Conservation (phyloP, 257 asterid genomes). For the Capsicum pubescens region DNA sequence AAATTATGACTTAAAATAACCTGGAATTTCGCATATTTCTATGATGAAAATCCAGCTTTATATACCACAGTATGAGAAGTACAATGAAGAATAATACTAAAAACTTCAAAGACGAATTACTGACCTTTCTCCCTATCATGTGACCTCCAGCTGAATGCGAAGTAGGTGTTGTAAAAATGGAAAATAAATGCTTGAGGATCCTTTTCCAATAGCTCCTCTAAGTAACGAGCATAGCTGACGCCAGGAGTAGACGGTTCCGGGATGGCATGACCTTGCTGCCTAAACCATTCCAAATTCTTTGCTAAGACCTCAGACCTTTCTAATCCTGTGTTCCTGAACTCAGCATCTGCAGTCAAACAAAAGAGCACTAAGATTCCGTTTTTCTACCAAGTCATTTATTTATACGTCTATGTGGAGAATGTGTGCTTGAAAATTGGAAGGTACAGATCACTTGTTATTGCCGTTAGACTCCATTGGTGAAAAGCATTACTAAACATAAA, state of each 20-base stretch:
- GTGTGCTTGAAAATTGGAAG: background rate
- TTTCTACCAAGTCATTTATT: background rate
- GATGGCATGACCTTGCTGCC: conserved; percentile 69
- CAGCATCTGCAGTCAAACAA: conserved; percentile 62
- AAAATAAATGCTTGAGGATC: conserved; percentile 92
- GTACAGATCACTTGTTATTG: background rate
- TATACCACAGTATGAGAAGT: background rate
- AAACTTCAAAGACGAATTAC: background rate
- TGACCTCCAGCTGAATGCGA: conserved; percentile 97
- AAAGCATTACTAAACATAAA: background rate
- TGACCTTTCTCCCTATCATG: conserved; percentile 95
- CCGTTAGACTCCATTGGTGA: background rate
- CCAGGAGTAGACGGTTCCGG: conserved; percentile 92
- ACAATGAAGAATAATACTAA: conserved; percentile 1
- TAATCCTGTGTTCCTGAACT: conserved; percentile 86
- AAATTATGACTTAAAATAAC: background rate
- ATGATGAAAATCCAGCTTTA: background rate
- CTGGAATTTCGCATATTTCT: background rate
- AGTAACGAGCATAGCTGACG: conserved; percentile 58
- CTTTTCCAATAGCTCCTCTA: conserved; percentile 69
- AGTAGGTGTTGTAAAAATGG: conserved; percentile 92
- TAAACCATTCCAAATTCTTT: conserved; percentile 90
- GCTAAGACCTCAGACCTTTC: conserved; percentile 79
- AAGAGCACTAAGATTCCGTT: background rate
- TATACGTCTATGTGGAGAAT: too few relatives aligned